Percentiles rank a stretch among this genome's conserved stretches.
Conservation (phyloP, 495 filamentous ascomycete species). For the Penicillium simplicissimum region DNA sequence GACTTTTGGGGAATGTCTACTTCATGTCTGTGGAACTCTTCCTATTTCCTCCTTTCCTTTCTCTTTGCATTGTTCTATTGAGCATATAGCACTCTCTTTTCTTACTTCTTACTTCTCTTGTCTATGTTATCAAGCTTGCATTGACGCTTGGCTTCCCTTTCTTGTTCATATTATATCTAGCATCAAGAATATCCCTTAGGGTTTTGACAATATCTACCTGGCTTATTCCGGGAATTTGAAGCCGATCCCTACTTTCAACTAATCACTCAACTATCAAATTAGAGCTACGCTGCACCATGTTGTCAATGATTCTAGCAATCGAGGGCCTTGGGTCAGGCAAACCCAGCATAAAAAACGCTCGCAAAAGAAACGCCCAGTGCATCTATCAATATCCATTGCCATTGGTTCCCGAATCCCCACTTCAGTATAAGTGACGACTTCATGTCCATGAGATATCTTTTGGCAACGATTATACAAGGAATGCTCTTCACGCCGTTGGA, state of each 20-base stretch:
- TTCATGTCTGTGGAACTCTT: not conserved
- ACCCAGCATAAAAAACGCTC: too few relatives aligned
- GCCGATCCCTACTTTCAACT: not conserved
- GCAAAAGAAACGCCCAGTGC: too few relatives aligned
- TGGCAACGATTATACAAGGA: too few relatives aligned
- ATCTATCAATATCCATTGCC: too few relatives aligned
- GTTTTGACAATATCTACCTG: not conserved
- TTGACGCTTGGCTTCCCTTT: not conserved
- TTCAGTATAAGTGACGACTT: too few relatives aligned
- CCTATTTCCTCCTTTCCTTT: not conserved
- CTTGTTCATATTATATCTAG: not conserved
- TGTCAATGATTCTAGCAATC: too few relatives aligned
- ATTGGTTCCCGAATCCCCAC: too few relatives aligned
- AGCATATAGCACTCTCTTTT: not conserved
- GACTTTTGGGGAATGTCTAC: not conserved
- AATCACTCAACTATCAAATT: not conserved
- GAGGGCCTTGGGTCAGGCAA: too few relatives aligned
- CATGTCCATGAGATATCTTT: too few relatives aligned
- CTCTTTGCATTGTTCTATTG: not conserved
- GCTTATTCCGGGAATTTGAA: not conserved
- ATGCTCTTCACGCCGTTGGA: too few relatives aligned
- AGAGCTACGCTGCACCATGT: too few relatives aligned
- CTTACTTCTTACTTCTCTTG: not conserved
- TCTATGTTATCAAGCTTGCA: not conserved
- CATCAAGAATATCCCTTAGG: not conserved